phyloP scores from a whole-genome alignment of 352 stramenopile genomes.

The Pythium vanterpoolii region DNA sequence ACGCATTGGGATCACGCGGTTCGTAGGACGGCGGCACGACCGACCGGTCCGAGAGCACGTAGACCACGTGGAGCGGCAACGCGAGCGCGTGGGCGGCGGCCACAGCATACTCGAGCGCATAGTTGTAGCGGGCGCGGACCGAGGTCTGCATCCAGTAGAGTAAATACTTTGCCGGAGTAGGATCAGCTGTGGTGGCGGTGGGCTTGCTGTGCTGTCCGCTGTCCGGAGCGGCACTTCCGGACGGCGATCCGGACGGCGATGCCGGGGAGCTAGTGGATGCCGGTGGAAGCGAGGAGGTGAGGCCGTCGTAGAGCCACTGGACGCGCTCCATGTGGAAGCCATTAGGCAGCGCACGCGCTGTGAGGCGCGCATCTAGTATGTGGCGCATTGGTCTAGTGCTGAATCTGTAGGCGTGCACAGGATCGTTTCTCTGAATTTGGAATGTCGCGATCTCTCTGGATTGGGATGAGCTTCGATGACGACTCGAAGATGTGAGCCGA shows the following conservation, averaged over 20 bases:
- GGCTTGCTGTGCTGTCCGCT: no score
- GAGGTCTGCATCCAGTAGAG: constrained; percentile 90
- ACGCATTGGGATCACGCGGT: constrained; percentile 53
- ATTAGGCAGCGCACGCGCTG: constrained; percentile 39
- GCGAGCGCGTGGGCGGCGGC: constrained; percentile 57
- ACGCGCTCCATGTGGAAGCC: constrained; percentile 69
- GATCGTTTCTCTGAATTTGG: no score
- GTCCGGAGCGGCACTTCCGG: no score
- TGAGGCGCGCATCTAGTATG: constrained; percentile 35
- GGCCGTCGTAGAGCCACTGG: constrained; percentile 72
- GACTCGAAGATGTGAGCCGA: neutral
- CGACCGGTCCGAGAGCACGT: constrained; percentile 59
- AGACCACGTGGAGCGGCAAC: constrained; percentile 74
- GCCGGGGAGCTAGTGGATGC: neutral
- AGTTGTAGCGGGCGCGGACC: constrained; percentile 80
- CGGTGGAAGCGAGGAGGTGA: constrained; percentile 3
- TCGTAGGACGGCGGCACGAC: constrained; percentile 24
- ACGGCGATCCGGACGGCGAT: constrained; percentile 1
- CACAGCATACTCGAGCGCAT: constrained; percentile 75
- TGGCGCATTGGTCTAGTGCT: constrained; percentile 28
- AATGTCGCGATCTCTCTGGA: neutral
- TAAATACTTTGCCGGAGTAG: constrained; percentile 29
- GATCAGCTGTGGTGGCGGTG: neutral
- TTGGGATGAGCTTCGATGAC: neutral
- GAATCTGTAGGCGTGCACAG: no score